Conservation (phyloP, 116 monocot genomes). For the Papilionanthe hybrid region DNA sequence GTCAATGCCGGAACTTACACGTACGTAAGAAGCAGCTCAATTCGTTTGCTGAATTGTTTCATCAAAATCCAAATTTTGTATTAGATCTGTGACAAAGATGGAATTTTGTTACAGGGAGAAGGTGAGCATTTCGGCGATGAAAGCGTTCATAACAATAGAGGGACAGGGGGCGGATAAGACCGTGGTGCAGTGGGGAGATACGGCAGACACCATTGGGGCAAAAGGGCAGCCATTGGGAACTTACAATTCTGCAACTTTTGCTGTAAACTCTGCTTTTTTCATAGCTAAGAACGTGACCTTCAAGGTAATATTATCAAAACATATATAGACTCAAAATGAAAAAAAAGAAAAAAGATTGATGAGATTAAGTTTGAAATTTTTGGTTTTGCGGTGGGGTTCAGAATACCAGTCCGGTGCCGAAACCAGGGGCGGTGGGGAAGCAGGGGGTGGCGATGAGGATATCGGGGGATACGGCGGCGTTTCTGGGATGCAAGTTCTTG, state of each 20-base stretch:
- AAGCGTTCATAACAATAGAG: constrained; percentile 68
- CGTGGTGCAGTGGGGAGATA: constrained; percentile 87
- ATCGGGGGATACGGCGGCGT: constrained; percentile 81
- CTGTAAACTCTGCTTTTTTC: constrained; percentile 82
- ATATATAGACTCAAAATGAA: not conserved
- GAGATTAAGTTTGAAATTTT: not conserved
- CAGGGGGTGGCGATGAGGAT: constrained; percentile 89
- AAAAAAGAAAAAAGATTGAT: not conserved
- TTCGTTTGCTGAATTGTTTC: not conserved
- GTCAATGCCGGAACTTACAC: constrained; percentile 74
- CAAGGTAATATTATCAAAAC: constrained; percentile 40
- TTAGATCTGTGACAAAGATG: not conserved
- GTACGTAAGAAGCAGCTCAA: constrained; percentile 24
- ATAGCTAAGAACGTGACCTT: constrained; percentile 91
- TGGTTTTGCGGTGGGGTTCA: constrained; percentile 3
- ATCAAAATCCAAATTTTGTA: not conserved
- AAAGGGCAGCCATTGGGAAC: constrained; percentile 65
- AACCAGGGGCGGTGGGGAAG: constrained; percentile 61
- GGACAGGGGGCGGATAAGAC: constrained; percentile 85
- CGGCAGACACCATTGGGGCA: constrained; percentile 37
- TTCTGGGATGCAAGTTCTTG: constrained; percentile 73
- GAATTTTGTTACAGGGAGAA: constrained; percentile 60
- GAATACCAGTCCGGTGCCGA: constrained; percentile 87
- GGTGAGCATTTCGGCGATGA: constrained; percentile 62
- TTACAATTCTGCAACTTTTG: constrained; percentile 76